Conservation (phyloP, 371 early-diverging fungal genomes). For the Syncephalis plumigaleata region DNA sequence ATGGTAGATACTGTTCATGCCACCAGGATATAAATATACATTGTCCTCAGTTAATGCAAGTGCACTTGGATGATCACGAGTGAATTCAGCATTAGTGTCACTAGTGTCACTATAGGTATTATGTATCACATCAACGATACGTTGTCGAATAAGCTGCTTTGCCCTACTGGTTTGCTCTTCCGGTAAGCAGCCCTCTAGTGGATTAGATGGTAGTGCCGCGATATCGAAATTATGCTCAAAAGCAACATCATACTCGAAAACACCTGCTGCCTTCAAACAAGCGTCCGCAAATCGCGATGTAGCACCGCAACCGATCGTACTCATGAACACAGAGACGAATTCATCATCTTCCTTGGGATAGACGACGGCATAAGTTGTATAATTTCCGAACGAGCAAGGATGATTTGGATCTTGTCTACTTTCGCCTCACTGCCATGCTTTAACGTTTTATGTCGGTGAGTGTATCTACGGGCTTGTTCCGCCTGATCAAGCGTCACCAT, state of each 20-base stretch:
- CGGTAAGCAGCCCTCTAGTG: conserved; percentile 26
- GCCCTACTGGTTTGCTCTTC: conserved; percentile 46
- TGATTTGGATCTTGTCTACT: conserved; percentile 1
- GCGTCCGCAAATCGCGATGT: conserved; percentile 75
- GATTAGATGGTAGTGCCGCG: conserved; percentile 1
- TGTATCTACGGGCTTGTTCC: conserved; percentile 44
- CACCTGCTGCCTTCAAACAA: background rate
- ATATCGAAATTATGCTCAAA: background rate
- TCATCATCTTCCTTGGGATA: conserved; percentile 46
- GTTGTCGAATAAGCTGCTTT: conserved; percentile 44
- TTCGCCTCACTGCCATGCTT: conserved; percentile 12
- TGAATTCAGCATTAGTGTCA: background rate
- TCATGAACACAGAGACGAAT: conserved; percentile 81
- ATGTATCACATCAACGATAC: conserved; percentile 68
- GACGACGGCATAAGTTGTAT: conserved; percentile 46
- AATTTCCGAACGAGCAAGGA: conserved; percentile 7
- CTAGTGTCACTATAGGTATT: conserved; percentile 11
- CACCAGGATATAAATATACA: conserved; percentile 74
- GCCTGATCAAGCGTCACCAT: conserved; percentile 46
- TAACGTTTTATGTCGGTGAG: conserved; percentile 18
- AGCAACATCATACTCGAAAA: background rate
- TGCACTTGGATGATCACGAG: conserved; percentile 2
- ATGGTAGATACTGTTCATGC: conserved; percentile 90
- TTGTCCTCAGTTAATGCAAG: conserved; percentile 37
- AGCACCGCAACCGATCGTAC: conserved; percentile 80